These are phyloP conservation scores for Schoenoplectus tabernaemontani DNA, from an alignment of 202 grass and related monocot genomes.

Conservation along the genomic window DNA sequence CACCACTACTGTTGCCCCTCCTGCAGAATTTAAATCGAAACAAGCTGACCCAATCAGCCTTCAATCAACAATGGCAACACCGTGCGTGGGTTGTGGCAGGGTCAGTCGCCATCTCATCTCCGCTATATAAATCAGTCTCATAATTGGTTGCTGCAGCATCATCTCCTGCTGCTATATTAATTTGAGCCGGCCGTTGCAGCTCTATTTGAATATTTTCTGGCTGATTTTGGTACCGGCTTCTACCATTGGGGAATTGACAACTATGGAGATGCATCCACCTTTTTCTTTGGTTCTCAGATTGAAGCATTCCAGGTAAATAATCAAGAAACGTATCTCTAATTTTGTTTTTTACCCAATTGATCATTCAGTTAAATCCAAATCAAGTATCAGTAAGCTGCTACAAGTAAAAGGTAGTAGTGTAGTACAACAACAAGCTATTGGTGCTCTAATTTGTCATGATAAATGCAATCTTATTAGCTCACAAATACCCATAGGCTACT, in stretches of 20 bases:
- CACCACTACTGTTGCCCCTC: not conserved
- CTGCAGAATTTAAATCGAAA: slow-evolving; percentile 4
- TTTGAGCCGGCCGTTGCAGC: slow-evolving; percentile 33
- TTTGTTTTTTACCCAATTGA: not conserved
- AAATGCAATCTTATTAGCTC: not conserved
- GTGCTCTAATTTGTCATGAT: not conserved
- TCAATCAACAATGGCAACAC: slow-evolving; percentile 68
- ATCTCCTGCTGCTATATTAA: slow-evolving; percentile 26
- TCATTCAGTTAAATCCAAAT: not conserved
- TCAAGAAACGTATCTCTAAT: not conserved
- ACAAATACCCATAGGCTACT: not conserved
- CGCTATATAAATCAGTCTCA: slow-evolving; percentile 44
- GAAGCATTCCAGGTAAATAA: slow-evolving; percentile 52
- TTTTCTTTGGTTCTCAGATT: slow-evolving; percentile 56
- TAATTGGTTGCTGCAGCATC: not conserved
- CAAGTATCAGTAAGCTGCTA: not conserved
- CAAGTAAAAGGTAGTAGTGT: not conserved
- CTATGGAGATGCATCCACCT: slow-evolving; percentile 60
- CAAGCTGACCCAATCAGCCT: slow-evolving; percentile 34
- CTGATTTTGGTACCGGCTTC: slow-evolving; percentile 60
- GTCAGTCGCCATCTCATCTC: slow-evolving; percentile 44
- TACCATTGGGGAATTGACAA: slow-evolving; percentile 94
- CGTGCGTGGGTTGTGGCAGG: slow-evolving; percentile 57
- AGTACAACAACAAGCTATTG: not conserved
- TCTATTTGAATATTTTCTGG: slow-evolving; percentile 48